Conservation (phyloP, 2,329 filamentous ascomycete genomes). For the Zasmidium angulare region DNA sequence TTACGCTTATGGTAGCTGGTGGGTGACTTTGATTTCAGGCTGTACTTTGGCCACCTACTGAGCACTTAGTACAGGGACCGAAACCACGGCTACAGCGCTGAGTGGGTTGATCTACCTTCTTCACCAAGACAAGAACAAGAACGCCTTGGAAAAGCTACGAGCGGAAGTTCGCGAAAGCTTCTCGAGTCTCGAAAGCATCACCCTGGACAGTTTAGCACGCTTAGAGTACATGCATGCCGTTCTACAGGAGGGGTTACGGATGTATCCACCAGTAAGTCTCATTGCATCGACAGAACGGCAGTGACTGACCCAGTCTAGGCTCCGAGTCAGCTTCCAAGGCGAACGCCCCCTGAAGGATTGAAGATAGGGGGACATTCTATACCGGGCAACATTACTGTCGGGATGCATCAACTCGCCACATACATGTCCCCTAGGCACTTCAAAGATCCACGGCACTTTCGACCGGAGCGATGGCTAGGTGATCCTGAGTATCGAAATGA, state of each 20-base stretch:
- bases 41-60: too few relatives aligned
- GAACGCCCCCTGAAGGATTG: slow-evolving; percentile 16
- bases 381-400: slow-evolving; percentile 12
- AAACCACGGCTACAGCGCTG: slow-evolving; percentile 58
- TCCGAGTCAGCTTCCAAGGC: slow-evolving; percentile 10
- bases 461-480: too few relatives aligned
- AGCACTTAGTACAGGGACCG: too few relatives aligned
- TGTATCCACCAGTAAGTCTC: slow-evolving; percentile 11
- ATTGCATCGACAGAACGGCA: background rate
- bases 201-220: slow-evolving; percentile 30
- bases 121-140: slow-evolving; percentile 58
- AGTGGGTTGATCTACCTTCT: slow-evolving; percentile 70
- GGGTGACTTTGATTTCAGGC: too few relatives aligned
- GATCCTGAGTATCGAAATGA: too few relatives aligned
- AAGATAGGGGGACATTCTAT: slow-evolving; percentile 16
- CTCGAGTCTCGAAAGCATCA: slow-evolving; percentile 27
- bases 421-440: slow-evolving; percentile 15
- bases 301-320: background rate
- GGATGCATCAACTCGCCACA: background rate
- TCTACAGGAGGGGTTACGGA: slow-evolving; percentile 12
- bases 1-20: background rate
- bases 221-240: slow-evolving; percentile 11
- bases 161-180: slow-evolving; percentile 52
- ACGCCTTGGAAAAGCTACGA: slow-evolving; percentile 52
- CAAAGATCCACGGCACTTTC: background rate